phyloP scores from a whole-genome alignment of 2,329 filamentous ascomycete species.

The Alternaria arborescens region DNA sequence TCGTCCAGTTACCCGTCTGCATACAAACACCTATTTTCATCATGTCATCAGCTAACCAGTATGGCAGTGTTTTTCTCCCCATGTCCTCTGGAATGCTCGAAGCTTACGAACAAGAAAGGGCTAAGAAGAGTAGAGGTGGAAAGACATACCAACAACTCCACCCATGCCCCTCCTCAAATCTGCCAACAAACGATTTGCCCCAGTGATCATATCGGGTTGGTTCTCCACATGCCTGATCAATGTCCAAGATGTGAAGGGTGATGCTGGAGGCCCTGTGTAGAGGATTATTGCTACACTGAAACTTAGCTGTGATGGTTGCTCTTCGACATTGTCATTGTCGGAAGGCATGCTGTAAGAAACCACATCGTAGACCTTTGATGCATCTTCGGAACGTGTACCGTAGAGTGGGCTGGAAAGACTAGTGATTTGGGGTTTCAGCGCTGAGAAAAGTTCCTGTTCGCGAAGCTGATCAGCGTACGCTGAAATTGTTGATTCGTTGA shows the following conservation, averaged over 20 bases:
- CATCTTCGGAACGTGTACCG: not conserved
- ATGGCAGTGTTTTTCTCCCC: not conserved
- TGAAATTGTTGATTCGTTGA: not conserved
- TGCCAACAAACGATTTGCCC: not conserved
- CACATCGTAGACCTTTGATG: not conserved
- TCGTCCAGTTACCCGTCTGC: not conserved
- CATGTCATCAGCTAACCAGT: not conserved
- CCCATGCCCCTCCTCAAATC: not conserved
- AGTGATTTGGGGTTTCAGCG: not conserved
- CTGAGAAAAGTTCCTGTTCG: not conserved
- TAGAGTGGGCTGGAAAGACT: not conserved
- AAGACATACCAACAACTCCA: not conserved
- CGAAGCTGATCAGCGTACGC: not conserved
- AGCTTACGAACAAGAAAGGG: not conserved
- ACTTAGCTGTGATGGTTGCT: not conserved
- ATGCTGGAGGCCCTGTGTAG: not conserved
- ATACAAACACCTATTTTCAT: not conserved
- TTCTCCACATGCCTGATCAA: not conserved
- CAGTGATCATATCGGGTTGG: not conserved
- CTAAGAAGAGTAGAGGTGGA: not conserved
- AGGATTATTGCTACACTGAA: not conserved
- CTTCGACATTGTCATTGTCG: not conserved
- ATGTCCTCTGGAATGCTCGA: not conserved
- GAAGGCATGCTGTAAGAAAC: not conserved
- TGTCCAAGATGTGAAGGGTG: constrained; percentile 1